A percentile compares a stretch with the other conserved stretches of the same genome.
Conservation (phyloP, 495 filamentous ascomycete species). For the Aspergillus incahuasiensis region DNA sequence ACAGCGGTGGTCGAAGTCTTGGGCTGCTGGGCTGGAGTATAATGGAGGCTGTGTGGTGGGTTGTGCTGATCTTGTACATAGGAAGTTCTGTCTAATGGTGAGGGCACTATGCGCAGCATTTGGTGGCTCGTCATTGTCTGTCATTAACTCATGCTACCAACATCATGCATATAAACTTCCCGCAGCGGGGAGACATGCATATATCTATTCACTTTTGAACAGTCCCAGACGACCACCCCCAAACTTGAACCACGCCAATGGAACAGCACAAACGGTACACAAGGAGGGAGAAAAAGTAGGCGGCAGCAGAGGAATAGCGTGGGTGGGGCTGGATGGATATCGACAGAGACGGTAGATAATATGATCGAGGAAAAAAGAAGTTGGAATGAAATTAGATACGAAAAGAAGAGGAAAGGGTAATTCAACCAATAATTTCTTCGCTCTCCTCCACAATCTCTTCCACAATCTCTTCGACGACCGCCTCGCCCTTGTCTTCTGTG, state of each 20-base stretch:
- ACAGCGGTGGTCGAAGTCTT: not conserved
- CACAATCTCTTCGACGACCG: constrained; percentile 80
- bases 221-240: constrained; percentile 14
- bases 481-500: constrained; percentile 57
- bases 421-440: constrained; percentile 67
- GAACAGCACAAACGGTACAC: constrained; percentile 19
- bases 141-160: constrained; percentile 29
- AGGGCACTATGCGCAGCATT: not conserved
- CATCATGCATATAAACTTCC: constrained; percentile 19
- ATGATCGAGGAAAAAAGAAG: constrained; percentile 25
- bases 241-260: constrained; percentile 18
- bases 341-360: constrained; percentile 16
- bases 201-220: constrained; percentile 28
- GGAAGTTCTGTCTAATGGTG: not conserved
- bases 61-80: constrained; percentile 5
- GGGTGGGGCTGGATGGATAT: constrained; percentile 17
- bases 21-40: not conserved
- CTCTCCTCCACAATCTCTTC: constrained; percentile 93
- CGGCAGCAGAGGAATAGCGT: constrained; percentile 13
- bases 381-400: constrained; percentile 40
- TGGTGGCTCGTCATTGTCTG: constrained; percentile 20
- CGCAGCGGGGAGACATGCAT: constrained; percentile 20
- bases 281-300: constrained; percentile 8
- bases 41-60: not conserved
- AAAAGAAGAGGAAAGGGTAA: constrained; percentile 25